Conservation (phyloP, 192 early-diverging fungal genomes). For the Oehlia diaphana region DNA sequence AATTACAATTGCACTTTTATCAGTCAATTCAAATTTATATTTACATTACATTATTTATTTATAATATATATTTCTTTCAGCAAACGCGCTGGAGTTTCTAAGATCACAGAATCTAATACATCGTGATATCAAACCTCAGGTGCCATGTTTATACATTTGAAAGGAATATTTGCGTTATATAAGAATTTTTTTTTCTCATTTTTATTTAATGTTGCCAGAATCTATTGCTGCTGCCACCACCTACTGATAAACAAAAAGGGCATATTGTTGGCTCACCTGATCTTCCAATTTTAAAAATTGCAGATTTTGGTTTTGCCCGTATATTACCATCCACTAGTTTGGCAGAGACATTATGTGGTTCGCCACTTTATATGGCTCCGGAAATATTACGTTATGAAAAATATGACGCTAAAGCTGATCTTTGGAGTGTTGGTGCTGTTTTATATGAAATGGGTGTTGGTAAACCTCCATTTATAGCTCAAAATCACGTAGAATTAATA, state of each 20-base stretch:
- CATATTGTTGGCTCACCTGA: conserved; percentile 46
- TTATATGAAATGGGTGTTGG: conserved; percentile 93
- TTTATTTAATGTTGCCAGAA: conserved; percentile 52
- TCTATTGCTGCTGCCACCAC: conserved; percentile 71
- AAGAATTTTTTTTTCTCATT: neutral
- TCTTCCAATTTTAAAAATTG: conserved; percentile 86
- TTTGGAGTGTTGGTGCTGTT: conserved; percentile 96
- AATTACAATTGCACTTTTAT: neutral
- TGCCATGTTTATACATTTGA: conserved; percentile 33
- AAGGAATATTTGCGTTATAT: neutral
- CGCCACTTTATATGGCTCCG: conserved; percentile 94
- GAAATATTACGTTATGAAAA: conserved; percentile 88
- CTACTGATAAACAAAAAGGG: conserved; percentile 40
- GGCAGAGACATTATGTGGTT: conserved; percentile 95
- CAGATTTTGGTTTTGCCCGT: conserved; percentile 98
- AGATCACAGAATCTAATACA: conserved; percentile 87
- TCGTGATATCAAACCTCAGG: conserved; percentile 97
- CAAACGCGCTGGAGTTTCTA: conserved; percentile 86
- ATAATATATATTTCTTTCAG: conserved; percentile 38
- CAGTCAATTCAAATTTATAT: neutral
- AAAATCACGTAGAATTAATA: conserved; percentile 91
- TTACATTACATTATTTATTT: neutral
- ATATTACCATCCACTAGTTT: conserved; percentile 79
- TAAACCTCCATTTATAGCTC: conserved; percentile 87
- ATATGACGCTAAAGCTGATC: conserved; percentile 93